Evolutionary conservation across 352 stramenopile genomes (phyloP).

Genomic region (Aphanomyces cochlioides): DNA sequence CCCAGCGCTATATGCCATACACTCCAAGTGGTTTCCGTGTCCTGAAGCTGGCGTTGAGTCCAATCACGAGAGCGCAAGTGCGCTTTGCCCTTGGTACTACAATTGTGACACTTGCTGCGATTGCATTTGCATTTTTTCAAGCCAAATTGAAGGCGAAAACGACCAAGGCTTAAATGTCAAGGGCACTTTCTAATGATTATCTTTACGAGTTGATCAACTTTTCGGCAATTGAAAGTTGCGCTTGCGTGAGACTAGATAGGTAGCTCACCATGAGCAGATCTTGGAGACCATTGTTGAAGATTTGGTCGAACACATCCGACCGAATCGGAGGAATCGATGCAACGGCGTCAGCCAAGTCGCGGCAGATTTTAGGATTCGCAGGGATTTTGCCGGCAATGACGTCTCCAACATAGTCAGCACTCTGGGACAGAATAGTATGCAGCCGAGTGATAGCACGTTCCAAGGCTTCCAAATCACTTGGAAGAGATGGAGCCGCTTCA

Average conservation of each 20-base stretch:
- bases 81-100: neutral
- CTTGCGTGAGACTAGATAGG: constrained; percentile 95
- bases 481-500: constrained; percentile 46
- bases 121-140: neutral
- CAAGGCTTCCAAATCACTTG: constrained; percentile 71
- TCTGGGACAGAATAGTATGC: constrained; percentile 87
- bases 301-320: constrained; percentile 93
- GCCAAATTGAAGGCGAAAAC: neutral
- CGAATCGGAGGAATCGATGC: constrained; percentile 91
- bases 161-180: neutral
- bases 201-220: constrained; percentile 93
- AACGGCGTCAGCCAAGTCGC: constrained; percentile 92
- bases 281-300: constrained; percentile 96
- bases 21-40: constrained; percentile 20
- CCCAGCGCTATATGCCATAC: constrained; percentile 54
- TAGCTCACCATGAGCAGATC: constrained; percentile 99
- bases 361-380: constrained; percentile 85
- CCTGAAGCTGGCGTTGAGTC: neutral
- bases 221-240: constrained; percentile 96
- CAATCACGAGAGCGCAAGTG: neutral
- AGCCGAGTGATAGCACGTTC: constrained; percentile 85
- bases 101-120: neutral
- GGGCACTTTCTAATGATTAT: neutral
- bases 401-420: constrained; percentile 86
- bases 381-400: constrained; percentile 80